Percentiles rank a stretch among this genome's conserved stretches.
These are phyloP conservation scores for Hibiscus syriacus DNA, from an alignment of 345 rosid genomes.

Conservation along the genomic window DNA sequence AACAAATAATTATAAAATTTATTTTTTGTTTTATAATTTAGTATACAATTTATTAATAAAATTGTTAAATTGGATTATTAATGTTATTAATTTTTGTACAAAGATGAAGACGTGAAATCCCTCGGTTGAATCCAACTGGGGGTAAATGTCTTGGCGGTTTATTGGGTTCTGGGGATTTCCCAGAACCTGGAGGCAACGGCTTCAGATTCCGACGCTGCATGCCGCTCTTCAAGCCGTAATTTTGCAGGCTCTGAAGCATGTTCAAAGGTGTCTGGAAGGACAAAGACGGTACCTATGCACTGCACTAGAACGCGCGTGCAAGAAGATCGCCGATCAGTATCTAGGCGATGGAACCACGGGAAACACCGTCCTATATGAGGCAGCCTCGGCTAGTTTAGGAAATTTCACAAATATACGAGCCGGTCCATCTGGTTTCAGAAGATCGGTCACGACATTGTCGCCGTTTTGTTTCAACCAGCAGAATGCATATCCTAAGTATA, in stretches of 20 bases:
- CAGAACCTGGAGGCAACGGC: not conserved
- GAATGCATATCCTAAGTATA: slow-evolving; percentile 2
- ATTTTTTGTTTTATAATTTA: too few relatives aligned
- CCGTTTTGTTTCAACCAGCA: slow-evolving; percentile 2
- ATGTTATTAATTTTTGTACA: too few relatives aligned
- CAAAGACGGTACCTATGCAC: not conserved
- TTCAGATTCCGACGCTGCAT: not conserved
- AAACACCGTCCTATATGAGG: not conserved
- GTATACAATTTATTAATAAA: too few relatives aligned
- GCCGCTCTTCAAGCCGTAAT: not conserved
- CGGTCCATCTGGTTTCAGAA: not conserved
- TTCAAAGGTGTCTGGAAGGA: too few relatives aligned
- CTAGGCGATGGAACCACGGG: not conserved
- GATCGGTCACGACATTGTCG: not conserved
- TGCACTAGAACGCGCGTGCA: not conserved
- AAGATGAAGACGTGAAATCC: too few relatives aligned
- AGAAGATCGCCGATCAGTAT: not conserved
- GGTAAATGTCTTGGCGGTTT: not conserved
- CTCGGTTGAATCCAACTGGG: not conserved
- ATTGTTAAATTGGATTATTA: too few relatives aligned
- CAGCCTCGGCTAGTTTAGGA: too few relatives aligned
- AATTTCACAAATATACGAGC: not conserved
- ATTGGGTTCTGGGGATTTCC: not conserved
- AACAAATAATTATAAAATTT: too few relatives aligned
- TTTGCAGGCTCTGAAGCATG: slow-evolving; percentile 7